Conservation (phyloP, 306 rosid genomes). For the Prosopis cineraria region DNA sequence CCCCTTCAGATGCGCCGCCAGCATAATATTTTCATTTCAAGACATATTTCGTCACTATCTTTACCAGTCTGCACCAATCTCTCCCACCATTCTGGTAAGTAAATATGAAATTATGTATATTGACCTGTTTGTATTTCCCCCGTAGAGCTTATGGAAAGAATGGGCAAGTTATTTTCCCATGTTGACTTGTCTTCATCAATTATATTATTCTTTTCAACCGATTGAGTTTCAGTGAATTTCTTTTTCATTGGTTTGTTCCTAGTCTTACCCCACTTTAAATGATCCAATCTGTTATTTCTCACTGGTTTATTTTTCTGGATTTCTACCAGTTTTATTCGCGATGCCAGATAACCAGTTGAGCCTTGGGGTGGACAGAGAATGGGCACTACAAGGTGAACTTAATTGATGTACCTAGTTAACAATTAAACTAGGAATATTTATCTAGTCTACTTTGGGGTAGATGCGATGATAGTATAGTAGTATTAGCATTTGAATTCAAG, state of each 20-base stretch:
- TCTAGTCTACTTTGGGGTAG: background rate
- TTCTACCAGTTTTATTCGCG: constrained; percentile 55
- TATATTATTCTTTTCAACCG: background rate
- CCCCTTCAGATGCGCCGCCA: constrained; percentile 29
- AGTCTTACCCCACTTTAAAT: background rate
- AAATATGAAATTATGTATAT: background rate
- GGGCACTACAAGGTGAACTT: constrained; percentile 78
- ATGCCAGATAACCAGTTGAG: constrained; percentile 67
- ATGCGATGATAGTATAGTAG: background rate
- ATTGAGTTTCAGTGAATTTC: background rate
- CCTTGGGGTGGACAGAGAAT: constrained; percentile 57
- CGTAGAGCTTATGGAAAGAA: background rate
- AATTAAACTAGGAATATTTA: background rate
- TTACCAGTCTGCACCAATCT: constrained; percentile 37
- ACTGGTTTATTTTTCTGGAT: constrained; percentile 11
- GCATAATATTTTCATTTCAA: constrained; percentile 9
- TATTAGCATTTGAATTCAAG: background rate
- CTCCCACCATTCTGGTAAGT: constrained; percentile 43
- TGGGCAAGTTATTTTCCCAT: background rate
- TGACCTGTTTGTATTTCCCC: background rate
- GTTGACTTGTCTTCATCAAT: background rate
- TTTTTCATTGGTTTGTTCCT: background rate
- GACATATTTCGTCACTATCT: constrained; percentile 29
- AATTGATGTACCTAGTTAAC: background rate
- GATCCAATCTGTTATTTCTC: background rate